Evolutionary conservation across 2,329 filamentous ascomycete genomes (phyloP), one percentile per base, ranked within the genome.

Genomic region (Lithohypha guttulata): DNA sequence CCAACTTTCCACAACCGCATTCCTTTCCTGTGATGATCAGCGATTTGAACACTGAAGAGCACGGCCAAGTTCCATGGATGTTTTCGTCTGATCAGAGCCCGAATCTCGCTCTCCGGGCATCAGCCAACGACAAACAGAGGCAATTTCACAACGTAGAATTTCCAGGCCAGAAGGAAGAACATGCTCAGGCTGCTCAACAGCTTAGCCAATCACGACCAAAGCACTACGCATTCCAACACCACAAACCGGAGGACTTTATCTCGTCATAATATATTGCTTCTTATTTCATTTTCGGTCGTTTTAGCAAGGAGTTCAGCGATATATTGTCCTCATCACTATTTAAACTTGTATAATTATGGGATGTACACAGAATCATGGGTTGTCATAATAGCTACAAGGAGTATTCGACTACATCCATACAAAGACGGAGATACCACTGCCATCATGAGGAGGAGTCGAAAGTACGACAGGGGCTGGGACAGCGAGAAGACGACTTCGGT

Each of bases 101-200:
- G 2, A 42, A 47, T 9, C 30, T 43, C 9, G 30, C 9, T 42
- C 28, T 25, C 34, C 39, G 22, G 33, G 42, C 25, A 42, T 40
- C 30, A 8, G 48, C 48, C 5, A 58, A 61, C 10, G 44, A 56
- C 28, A 60, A 59, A 50, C 51, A 50, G 25, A 55, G 56, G 1
- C 60, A 65, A 45, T 65, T 65, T 44, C 54, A 57, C 41, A 64
- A 66, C 34, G 59, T 62, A 34, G 63, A 65, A 42, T 66, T 63
- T 42, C 57, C 61, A 9, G 56, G 64, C 42, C 63, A 67, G 43
- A 58, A 61, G 39, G 55, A 63, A 45, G 57, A 57, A n/a, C 59
- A 64, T 45, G 58, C 58, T 15, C 60, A 58, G 42, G 55, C 58
- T 30, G 57, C 62, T n/a, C 59, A 65, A 40, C 61, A 64, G 41